Percentiles rank a stretch among this genome's conserved stretches.
Evolutionary conservation across 179 eudicot genomes (phyloP).

Genomic region (Sideroxylon spinosum): DNA sequence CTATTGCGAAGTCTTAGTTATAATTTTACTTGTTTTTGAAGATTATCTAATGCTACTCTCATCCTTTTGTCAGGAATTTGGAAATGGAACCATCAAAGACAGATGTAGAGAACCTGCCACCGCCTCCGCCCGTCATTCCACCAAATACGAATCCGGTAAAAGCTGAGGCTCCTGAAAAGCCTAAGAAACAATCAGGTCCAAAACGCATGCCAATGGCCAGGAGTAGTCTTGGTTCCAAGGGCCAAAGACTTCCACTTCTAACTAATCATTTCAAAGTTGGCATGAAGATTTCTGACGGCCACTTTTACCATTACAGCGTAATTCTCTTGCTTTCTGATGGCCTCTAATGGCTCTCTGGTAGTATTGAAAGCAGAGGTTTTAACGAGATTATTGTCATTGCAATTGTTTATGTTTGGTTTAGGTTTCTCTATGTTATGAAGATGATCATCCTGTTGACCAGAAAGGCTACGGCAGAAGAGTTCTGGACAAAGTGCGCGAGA

Average conservation of each 20-base stretch:
- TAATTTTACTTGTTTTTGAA: too few relatives aligned
- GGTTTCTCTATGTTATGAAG: constrained; percentile 45
- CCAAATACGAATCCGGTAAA: not conserved
- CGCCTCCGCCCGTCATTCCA: constrained; percentile 21
- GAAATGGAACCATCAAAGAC: not conserved
- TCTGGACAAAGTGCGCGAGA: constrained; percentile 43
- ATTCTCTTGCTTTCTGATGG: constrained; percentile 6
- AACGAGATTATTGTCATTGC: not conserved
- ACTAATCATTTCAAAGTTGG: constrained; percentile 57
- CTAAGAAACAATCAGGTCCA: not conserved
- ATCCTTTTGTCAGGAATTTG: not conserved
- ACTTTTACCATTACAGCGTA: constrained; percentile 63
- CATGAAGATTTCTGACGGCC: constrained; percentile 26
- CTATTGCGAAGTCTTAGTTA: too few relatives aligned
- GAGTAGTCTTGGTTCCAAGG: constrained; percentile 21
- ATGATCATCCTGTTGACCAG: constrained; percentile 53
- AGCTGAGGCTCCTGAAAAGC: not conserved
- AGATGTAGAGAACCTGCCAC: constrained; percentile 4
- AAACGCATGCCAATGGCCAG: constrained; percentile 34
- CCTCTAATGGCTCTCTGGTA: not conserved
- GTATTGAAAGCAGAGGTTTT: too few relatives aligned
- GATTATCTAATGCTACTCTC: too few relatives aligned
- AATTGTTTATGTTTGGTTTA: not conserved
- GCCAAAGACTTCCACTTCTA: constrained; percentile 26
- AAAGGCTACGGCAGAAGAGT: constrained; percentile 43